These are phyloP conservation scores for Capsicum chinense DNA, from an alignment of 257 asterid genomes.

Conservation along the genomic window DNA sequence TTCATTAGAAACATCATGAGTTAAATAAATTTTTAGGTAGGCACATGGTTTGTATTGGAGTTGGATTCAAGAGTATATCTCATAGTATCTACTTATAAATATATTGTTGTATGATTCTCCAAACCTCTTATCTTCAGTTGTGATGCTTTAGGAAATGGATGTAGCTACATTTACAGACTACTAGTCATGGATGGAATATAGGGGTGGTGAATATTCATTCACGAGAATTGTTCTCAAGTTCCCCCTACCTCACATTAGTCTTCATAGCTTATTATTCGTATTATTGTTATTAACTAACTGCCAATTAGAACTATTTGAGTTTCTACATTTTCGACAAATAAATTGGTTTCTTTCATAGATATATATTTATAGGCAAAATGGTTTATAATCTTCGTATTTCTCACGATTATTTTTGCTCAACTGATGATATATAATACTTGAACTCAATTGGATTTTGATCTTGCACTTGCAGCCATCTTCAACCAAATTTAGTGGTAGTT, in stretches of 20 bases:
- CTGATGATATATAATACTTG: background rate
- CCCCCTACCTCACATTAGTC: background rate
- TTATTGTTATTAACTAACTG: background rate
- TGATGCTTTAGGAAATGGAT: constrained; percentile 75
- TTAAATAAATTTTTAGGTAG: background rate
- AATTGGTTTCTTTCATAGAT: background rate
- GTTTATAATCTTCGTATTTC: background rate
- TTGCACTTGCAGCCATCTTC: constrained; percentile 60
- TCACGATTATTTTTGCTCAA: background rate
- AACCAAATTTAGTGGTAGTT: constrained; percentile 60
- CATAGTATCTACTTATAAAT: background rate
- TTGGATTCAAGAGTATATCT: background rate
- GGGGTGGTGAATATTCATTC: constrained; percentile 68
- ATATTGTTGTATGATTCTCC: background rate
- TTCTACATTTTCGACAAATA: background rate
- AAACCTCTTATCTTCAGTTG: background rate
- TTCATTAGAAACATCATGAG: background rate
- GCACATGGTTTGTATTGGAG: background rate
- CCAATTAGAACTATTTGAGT: background rate
- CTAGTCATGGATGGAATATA: constrained; percentile 78
- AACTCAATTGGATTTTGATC: background rate
- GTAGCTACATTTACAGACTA: constrained; percentile 66
- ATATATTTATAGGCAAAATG: background rate
- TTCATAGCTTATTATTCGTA: background rate
- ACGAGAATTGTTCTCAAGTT: background rate